Evolutionary conservation across 2,329 filamentous ascomycete genomes (phyloP), one percentile per base, ranked within the genome.

Genomic region (Exutisphaerella laricina): DNA sequence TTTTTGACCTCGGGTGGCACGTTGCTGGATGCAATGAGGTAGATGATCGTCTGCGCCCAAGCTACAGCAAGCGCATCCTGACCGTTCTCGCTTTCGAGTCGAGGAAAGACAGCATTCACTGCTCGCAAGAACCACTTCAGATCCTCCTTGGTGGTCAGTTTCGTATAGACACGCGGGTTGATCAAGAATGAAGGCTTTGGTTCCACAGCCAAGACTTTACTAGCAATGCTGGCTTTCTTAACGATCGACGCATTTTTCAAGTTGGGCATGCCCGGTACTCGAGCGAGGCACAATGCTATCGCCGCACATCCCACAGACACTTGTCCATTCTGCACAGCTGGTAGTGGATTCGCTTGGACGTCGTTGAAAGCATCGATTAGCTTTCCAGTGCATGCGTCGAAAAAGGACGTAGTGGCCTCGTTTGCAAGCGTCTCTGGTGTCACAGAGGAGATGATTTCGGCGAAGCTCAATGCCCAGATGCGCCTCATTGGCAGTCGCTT

Each of bases 11-110:
- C 71, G 2, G 81, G 72, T 9, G 82, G 72, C 14, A 86, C 70
- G 9, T 64, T 70, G 10, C 78, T 68, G 1, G 82, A 80, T 33
- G 81, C 80, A 33, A 90, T 77, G 12, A 85, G 69, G 61, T 85
- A 94, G n/a, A 96, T 80, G 45, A 90, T 78, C 2, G 85, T 82
- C 57, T 94, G 85, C 10, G 85, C 82, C 92, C 90, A 98, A 6
- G 56, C 55, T 14, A 43, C 50, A 7, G 46, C 37, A 16, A 55
- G 13, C 6, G 48, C 45, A 7, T 41, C 67, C 3, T 69, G 62
- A 9, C 72, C 67, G 20, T 75, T 70, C 9, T 41, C 35, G 8
- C 22, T 37, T 17, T 42, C 38, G 26, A 54, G 31, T 16, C 38
- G 39, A 16, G 43, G 36, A 12, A 80, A 75, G 12, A 84, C 67